Evolutionary conservation across 768 basidiomycete species (phyloP).

Genomic region (Rickenella mellea): DNA sequence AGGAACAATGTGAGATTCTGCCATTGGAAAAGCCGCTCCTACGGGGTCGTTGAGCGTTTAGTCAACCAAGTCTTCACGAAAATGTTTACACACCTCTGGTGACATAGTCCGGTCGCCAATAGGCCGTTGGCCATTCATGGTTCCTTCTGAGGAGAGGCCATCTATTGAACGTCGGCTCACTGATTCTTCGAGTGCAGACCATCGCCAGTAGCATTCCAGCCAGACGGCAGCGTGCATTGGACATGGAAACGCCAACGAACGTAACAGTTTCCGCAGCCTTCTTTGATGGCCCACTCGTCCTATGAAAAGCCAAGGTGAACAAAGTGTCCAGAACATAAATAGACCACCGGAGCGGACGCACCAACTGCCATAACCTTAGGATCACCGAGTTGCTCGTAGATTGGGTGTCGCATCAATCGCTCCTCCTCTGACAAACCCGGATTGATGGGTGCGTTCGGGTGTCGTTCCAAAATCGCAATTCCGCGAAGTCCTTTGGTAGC

Average conservation of each 20-base stretch:
- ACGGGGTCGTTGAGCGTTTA: constrained; percentile 1
- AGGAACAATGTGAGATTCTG: constrained; percentile 76
- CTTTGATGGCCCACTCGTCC: constrained; percentile 78
- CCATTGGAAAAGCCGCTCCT: constrained; percentile 79
- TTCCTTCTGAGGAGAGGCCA: constrained; percentile 2
- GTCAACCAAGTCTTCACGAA: not conserved
- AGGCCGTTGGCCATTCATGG: not conserved
- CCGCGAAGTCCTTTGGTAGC: constrained; percentile 64
- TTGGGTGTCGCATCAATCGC: constrained; percentile 51
- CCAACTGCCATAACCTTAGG: constrained; percentile 62
- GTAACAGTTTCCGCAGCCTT: constrained; percentile 62
- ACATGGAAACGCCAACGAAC: constrained; percentile 51
- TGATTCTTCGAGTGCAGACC: constrained; percentile 55
- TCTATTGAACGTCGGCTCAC: constrained; percentile 25
- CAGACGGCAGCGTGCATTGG: constrained; percentile 71
- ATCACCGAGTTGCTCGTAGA: constrained; percentile 75
- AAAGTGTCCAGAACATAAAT: not conserved
- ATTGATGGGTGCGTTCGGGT: constrained; percentile 45
- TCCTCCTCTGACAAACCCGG: constrained; percentile 48
- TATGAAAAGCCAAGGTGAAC: constrained; percentile 13
- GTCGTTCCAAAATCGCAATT: constrained; percentile 57
- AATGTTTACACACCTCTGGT: constrained; percentile 22
- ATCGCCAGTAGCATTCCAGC: constrained; percentile 75
- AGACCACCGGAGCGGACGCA: constrained; percentile 24
- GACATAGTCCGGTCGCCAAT: constrained; percentile 28